Evolutionary conservation across 345 rosid species (phyloP), one percentile per base, ranked within the genome.

Genomic region (Raphanus raphanistrum): DNA sequence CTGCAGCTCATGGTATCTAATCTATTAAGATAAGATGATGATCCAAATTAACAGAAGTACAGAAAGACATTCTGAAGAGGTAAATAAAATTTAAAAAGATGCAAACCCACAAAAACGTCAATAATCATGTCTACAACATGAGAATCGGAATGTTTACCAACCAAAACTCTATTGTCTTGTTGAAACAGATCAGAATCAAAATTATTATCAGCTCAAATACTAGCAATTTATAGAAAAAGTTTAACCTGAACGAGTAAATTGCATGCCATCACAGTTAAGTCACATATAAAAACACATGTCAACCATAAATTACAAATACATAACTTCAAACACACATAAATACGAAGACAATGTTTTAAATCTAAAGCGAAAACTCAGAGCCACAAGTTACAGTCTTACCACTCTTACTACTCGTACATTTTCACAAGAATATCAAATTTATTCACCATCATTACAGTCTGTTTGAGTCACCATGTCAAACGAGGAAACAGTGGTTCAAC

Each of bases 401-500:
- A 48, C 55, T 13, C n/a, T 13, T 48, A 48, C 55, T 48, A 38
- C 45, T 10, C 45, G 9, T 8, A 38, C 45, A 1, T 38, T 38
- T 38, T 38, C 52, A 43, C 52, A 48, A 48, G 55, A n/a, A 1
- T 48, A 13, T 48, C 0, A 48, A 48, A 50, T 50, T 5, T 5
- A 60, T 60, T 60, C 17, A 28, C 16, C 63, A 27, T 2, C 1
- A 28, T 35, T 2, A 1, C 9, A 52, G 9, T 28, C 8, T 27
- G 35, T 3, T 12, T 60, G 35, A 60, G 64, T 38, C 75, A 70
- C 65, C 58, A 54, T 10, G 80, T 77, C 54, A 6, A 13, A 63
- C 33, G 76, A 36, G 76, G 59, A 71, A 35, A 77, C 76, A 63
- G 64, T 45, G 70, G 80, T 76, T 76, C 64, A 70, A 28, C 76